Conservation (phyloP, 192 early-diverging fungal species). For the Backusella sp. region DNA sequence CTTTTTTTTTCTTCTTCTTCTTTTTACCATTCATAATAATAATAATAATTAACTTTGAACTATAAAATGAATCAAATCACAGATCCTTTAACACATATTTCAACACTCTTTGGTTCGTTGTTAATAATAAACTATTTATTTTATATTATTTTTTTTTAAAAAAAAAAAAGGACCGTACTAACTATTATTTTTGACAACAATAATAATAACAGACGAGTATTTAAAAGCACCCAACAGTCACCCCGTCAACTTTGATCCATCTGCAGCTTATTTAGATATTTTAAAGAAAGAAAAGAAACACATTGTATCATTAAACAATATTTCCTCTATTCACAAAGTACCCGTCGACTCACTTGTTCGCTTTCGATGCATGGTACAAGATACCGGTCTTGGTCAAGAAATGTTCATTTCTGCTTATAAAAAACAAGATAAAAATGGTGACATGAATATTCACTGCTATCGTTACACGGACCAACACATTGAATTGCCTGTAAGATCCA, state of each 20-base stretch:
- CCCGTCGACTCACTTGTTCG: constrained; percentile 53
- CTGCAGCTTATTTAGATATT: background rate
- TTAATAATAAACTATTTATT: background rate
- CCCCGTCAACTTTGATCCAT: constrained; percentile 16
- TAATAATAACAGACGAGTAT: background rate
- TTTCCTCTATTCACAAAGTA: constrained; percentile 28
- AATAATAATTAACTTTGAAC: background rate
- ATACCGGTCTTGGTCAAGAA: constrained; percentile 73
- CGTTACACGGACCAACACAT: constrained; percentile 45
- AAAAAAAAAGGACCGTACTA: background rate
- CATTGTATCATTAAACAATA: constrained; percentile 46
- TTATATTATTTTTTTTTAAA: too few relatives aligned
- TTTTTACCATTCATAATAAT: background rate
- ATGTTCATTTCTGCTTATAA: constrained; percentile 43
- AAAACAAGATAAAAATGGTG: constrained; percentile 18
- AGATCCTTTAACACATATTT: background rate
- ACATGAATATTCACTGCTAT: constrained; percentile 29
- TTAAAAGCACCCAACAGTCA: background rate
- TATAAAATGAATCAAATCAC: background rate
- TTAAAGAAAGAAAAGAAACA: constrained; percentile 20
- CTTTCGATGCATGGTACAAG: constrained; percentile 84
- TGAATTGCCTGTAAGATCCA: constrained; percentile 24
- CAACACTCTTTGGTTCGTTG: background rate
- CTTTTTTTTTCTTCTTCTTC: background rate
- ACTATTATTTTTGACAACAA: background rate